Evolutionary conservation across 495 filamentous ascomycete genomes (phyloP), one percentile per base, ranked within the genome.

Genomic region (Massariosphaeria phaeospora): DNA sequence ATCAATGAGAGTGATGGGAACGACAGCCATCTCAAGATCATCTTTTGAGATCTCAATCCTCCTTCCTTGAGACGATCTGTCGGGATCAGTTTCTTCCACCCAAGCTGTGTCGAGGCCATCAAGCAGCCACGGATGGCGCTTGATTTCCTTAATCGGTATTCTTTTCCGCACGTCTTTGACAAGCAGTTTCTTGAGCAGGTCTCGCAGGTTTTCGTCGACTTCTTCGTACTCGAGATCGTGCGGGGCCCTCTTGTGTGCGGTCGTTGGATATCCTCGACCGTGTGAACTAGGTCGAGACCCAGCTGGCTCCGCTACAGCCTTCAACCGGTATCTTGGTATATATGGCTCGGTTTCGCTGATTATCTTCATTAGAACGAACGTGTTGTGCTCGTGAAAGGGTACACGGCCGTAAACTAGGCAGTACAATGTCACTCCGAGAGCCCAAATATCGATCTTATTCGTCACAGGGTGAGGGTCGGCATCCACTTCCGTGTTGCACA

Each of bases 61-160:
- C 70, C 88, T 85, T 55, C 89, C 89, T 48, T 90, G 83, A 52
- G 84, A 85, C 54, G 84, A 84, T 24, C 82, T 78, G 20, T 77
- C 83, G 5, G 91, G 90, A 67, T 99, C 94, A 5, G 89, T 96
- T 50, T 96, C 88, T 59, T 96, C 89, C 13, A 97, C 79, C 93
- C 93, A 99, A 36, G 84, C 80, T 59, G 95, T 84, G 26, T 78
- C 71, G 39, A 99, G 79, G 36, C 84, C 91, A 39, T 82, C 69
- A n/a, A 91, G 75, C 29, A 96, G 84, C 90, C 93, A 99, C n/a
- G 86, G 84, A 63, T 99, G 93, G 49, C 85, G 87, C 67, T 97
- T 97, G 61, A 96, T 91, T 63, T 96, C 91, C 56, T 84, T 85
- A 42, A 99, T 72, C 2, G 84, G 84, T 57, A 99, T 96, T 40